Base-by-base conservation (phyloP, 2,329 filamentous ascomycete species). In the Capronia epimyces region DNA sequence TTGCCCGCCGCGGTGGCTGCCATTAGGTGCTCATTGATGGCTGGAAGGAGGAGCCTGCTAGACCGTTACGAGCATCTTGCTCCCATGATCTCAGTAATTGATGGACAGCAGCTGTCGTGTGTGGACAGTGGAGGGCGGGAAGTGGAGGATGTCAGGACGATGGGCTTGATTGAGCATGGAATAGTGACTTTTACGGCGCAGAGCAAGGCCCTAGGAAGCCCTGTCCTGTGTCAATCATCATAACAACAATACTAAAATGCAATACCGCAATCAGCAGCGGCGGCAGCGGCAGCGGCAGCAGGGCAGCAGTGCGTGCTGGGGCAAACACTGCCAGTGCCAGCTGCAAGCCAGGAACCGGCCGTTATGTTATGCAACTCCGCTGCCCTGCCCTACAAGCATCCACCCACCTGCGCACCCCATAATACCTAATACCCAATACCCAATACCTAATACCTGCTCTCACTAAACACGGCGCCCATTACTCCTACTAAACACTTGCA, bases 401-500 rank as follows among this genome's bases (percentile, higher is more conserved):
- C 12, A 37, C 18, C 34, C 34, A 37, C 34, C 34, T 37, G 34
- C 34, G 34, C 34, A 37, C 34, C 34, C 34, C 34, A 37, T 37
- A 29, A 8, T 7, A 13, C 27, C 27, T 13, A 29, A 8, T 29
- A 7, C 27, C 13, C 27, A 29, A 7, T 29, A 13, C 8, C 27
- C 8, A 8, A 7, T 29, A 7, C 8, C 27, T 29, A 34, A 34
- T 18, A 12, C 34, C 34, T 37, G 18, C 15, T 3, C 34, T 37
- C 10, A 34, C 12, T 34, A 34, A 37, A 18, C 34, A 18, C 34
- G 25, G 25, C 25, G 7, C 8, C 34, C 8, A 37, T 15, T 37
- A n/a, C 34, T 37, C 34, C 16, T 37, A 12, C 34, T 37, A 37
- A 37, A 37, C 34, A 37, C 34, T 37, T 37, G 15, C 16, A 37